These are phyloP conservation scores for Pichia sp. DNA, from an alignment of 1,139 yeast genomes.

Conservation along the genomic window DNA sequence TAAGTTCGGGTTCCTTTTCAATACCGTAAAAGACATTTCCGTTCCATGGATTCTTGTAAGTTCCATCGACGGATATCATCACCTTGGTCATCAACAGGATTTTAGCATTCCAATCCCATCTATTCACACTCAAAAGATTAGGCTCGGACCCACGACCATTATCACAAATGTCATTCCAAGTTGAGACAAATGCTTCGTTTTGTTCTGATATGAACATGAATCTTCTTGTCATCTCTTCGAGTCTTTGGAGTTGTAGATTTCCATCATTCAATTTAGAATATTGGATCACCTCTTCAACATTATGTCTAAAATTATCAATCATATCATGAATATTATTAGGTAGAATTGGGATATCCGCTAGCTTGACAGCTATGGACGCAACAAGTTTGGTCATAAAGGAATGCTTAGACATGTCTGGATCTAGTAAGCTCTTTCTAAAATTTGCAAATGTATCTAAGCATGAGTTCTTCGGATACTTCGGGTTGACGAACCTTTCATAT, in stretches of 20 bases:
- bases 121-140: slow-evolving; percentile 55
- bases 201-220: slow-evolving; percentile 36
- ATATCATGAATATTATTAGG: slow-evolving; percentile 58
- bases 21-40: slow-evolving; percentile 68
- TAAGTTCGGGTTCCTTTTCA: slow-evolving; percentile 43
- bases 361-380: slow-evolving; percentile 43
- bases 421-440: slow-evolving; percentile 40
- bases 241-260: too few relatives aligned
- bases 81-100: slow-evolving; percentile 51
- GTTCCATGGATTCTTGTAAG: slow-evolving; percentile 57
- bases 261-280: slow-evolving; percentile 30
- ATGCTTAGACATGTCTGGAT: slow-evolving; percentile 53
- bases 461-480: slow-evolving; percentile 46
- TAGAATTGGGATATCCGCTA: slow-evolving; percentile 68
- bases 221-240: slow-evolving; percentile 27
- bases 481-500: slow-evolving; percentile 20
- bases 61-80: slow-evolving; percentile 41
- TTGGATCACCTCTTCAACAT: slow-evolving; percentile 42
- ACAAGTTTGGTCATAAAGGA: slow-evolving; percentile 50
- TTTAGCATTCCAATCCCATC: slow-evolving; percentile 78
- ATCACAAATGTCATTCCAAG: slow-evolving; percentile 45
- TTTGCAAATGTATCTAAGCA: slow-evolving; percentile 62
- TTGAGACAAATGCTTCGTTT: slow-evolving; percentile 38
- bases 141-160: slow-evolving; percentile 53
- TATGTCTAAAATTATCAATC: slow-evolving; percentile 38